Conservation (phyloP, 768 basidiomycete species). For the Trametes cingulata region DNA sequence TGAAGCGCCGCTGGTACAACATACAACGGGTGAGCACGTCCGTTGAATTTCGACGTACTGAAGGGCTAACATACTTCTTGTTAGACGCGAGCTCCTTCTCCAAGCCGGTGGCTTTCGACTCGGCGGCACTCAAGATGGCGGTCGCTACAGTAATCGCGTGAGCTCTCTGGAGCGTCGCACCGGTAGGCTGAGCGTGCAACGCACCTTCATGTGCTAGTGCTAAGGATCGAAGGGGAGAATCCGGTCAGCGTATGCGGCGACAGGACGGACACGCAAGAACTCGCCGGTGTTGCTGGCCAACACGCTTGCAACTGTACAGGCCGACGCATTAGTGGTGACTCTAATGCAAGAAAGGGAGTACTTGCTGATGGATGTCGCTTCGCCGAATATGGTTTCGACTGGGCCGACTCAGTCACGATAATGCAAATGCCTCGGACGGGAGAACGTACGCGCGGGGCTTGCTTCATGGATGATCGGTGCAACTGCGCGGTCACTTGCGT, state of each 20-base stretch:
- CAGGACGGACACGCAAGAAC: background rate
- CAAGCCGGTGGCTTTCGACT: background rate
- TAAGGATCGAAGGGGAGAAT: background rate
- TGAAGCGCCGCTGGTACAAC: background rate
- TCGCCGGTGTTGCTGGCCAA: conserved; percentile 1
- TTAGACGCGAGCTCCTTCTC: background rate
- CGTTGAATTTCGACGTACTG: background rate
- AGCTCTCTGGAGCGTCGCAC: too few relatives aligned
- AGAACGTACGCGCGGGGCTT: background rate
- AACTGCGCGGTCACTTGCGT: too few relatives aligned
- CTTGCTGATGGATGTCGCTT: too few relatives aligned
- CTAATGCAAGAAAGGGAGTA: too few relatives aligned
- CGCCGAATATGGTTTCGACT: too few relatives aligned
- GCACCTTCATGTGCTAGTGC: background rate
- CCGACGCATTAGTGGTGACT: too few relatives aligned
- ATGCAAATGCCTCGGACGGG: too few relatives aligned
- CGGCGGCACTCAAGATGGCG: background rate
- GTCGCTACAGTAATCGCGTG: background rate
- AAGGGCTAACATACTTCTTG: background rate
- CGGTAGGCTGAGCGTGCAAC: background rate
- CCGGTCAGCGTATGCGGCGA: background rate
- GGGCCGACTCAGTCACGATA: too few relatives aligned
- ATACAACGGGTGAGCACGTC: background rate
- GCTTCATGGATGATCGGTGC: background rate
- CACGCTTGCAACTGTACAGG: background rate